Evolutionary conservation across 2,329 filamentous ascomycete species (phyloP).

Genomic region (Neonectria neomacrospora): DNA sequence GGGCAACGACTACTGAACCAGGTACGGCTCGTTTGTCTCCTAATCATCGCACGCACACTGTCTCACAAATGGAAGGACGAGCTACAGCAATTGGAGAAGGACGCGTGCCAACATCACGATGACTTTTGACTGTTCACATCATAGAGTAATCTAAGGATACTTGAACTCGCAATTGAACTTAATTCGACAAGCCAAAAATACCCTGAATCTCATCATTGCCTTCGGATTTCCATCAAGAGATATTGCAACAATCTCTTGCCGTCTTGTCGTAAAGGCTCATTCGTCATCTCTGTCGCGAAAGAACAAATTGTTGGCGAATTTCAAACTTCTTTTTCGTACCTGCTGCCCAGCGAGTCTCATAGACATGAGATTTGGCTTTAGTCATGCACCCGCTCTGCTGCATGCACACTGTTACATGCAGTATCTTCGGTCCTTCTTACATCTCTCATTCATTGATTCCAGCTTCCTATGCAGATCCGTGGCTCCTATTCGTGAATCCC

Average conservation of each 20-base stretch:
- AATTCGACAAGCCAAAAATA: no score
- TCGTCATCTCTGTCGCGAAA: no score
- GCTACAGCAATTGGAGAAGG: neutral
- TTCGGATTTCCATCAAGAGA: no score
- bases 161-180: no score
- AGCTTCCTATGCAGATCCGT: neutral
- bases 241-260: no score
- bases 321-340: neutral
- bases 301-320: no score
- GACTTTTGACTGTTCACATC: neutral
- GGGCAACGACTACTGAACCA: neutral
- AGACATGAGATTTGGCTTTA: neutral
- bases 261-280: no score
- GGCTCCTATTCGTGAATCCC: neutral
- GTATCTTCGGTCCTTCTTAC: accelerated
- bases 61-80: neutral
- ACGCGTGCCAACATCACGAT: neutral
- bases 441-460: neutral
- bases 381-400: neutral
- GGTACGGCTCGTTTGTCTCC: neutral
- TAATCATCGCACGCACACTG: neutral
- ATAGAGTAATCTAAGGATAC: no score
- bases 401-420: neutral
- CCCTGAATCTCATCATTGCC: no score
- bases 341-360: neutral